These are phyloP conservation scores for Penicillium paxilli DNA, from an alignment of 495 filamentous ascomycete genomes.

Conservation along the genomic window DNA sequence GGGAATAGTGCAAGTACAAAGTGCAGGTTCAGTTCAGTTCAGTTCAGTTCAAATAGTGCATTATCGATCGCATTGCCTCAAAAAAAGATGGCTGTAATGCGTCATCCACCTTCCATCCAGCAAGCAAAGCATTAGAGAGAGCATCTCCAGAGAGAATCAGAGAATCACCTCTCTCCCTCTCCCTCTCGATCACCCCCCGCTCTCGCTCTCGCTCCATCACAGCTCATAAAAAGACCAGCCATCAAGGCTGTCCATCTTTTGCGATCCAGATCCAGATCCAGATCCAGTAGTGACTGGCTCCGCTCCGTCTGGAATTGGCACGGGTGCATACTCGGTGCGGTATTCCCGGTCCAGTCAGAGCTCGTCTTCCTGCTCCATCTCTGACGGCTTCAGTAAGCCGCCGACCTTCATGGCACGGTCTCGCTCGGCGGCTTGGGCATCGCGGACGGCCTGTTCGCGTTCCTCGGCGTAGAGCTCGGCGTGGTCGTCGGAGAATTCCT, in stretches of 20 bases:
- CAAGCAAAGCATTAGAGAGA: too few species aligned
- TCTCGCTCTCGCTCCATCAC: too few species aligned
- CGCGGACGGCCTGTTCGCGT: slow-evolving; percentile 78
- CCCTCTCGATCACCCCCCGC: too few species aligned
- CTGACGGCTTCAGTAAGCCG: slow-evolving; percentile 87
- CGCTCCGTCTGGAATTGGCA: too few species aligned
- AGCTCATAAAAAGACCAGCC: slow-evolving; percentile 45
- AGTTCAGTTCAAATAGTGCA: not conserved
- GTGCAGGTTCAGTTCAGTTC: not conserved
- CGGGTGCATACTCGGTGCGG: slow-evolving; percentile 52
- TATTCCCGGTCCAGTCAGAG: slow-evolving; percentile 79
- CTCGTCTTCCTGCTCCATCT: slow-evolving; percentile 89
- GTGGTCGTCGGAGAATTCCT: slow-evolving; percentile 83
- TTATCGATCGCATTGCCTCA: not conserved
- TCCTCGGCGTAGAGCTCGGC: slow-evolving; percentile 95
- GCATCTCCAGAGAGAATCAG: not conserved
- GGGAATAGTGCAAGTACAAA: not conserved
- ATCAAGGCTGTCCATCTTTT: slow-evolving; percentile 30
- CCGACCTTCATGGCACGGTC: slow-evolving; percentile 90
- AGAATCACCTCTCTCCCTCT: slow-evolving; percentile 3
- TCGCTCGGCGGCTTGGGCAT: slow-evolving; percentile 76
- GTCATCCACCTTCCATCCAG: too few species aligned
- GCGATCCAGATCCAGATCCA: slow-evolving; percentile 7
- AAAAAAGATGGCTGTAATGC: too few species aligned
- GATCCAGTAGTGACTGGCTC: too few species aligned